Base-by-base conservation (phyloP, 2,329 filamentous ascomycete species). In the Aspergillus alliaceus region DNA sequence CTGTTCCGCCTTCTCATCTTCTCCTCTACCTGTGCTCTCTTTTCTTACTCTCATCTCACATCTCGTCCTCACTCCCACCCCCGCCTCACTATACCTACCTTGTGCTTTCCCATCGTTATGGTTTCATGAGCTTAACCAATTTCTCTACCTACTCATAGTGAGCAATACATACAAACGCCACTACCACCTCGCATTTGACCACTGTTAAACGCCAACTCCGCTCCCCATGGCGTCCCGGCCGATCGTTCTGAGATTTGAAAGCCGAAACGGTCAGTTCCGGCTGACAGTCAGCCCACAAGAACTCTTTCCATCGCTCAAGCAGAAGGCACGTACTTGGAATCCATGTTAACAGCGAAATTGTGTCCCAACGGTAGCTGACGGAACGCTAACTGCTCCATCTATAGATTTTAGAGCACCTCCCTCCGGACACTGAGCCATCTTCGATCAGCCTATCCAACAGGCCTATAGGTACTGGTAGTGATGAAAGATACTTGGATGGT, bases 251-350 rank as follows among this genome's bases (percentile, higher is more conserved):
- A 86, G 93, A 75, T 90, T 96, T 66, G 88, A 93, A 69, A 92
- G 92, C 72, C 91, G 90, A 63, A 92, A 97, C 79, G 95, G 95
- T 79, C 95, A 95, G 82, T 88, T 93, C 76, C 89, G 95, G 66
- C 81, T 98, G 68, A 90, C 83, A 51, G 85, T 96, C 65, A 87
- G 93, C 66, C 84, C 88, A 51, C 82, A 84, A 40, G 87, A 90
- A 61, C 87, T 87, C 0, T 96, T 98, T 72, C 72, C 80, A 20
- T 78, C 82, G 8, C 76, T 87, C 27, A 72, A 83, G 14, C 73
- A 73, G 57, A 77, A 77, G 69, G 79, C 80, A 69, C 47, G 34
- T n/a, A 15, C 18, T 15, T 15, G 12, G 4, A 22, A 8, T 14
- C 7, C 7, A 6, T 34, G 20, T 7, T 9, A 15, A 32, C 47